Conservation (phyloP, 768 basidiomycete species). For the Boletus rex-veris region DNA sequence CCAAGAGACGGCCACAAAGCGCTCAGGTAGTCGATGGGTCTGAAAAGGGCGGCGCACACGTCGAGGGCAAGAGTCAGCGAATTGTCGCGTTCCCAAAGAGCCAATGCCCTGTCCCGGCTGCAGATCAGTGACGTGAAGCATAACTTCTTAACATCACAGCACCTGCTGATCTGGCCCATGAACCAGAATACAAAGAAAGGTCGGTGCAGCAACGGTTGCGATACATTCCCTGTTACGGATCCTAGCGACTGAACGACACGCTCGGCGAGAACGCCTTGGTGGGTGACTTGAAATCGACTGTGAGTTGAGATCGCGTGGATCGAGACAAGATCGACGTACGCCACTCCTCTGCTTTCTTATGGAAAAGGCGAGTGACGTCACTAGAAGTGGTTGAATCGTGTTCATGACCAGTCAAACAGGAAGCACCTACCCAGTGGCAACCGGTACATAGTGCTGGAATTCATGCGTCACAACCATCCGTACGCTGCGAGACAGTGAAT, state of each 20-base stretch:
- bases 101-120: constrained; percentile 41
- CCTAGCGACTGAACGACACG: constrained; percentile 58
- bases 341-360: constrained; percentile 65
- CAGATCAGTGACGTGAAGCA: constrained; percentile 12
- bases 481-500: constrained; percentile 40
- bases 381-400: constrained; percentile 26
- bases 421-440: constrained; percentile 48
- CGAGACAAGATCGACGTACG: constrained; percentile 39
- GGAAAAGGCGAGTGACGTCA: constrained; percentile 43
- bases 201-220: constrained; percentile 48
- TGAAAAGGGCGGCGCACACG: constrained; percentile 57
- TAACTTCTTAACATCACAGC: constrained; percentile 8
- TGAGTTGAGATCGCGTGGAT: constrained; percentile 5
- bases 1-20: constrained; percentile 64
- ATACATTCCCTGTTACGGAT: constrained; percentile 51
- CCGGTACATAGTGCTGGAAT: constrained; percentile 61
- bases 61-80: constrained; percentile 58
- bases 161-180: constrained; percentile 66
- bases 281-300: constrained; percentile 42
- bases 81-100: constrained; percentile 60
- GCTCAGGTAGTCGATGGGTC: constrained; percentile 58
- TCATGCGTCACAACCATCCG: constrained; percentile 70
- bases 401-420: not conserved
- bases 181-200: constrained; percentile 77
- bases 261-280: constrained; percentile 57